Conservation (phyloP, 2,329 filamentous ascomycete species). For the Aspergillus viridinutans region DNA sequence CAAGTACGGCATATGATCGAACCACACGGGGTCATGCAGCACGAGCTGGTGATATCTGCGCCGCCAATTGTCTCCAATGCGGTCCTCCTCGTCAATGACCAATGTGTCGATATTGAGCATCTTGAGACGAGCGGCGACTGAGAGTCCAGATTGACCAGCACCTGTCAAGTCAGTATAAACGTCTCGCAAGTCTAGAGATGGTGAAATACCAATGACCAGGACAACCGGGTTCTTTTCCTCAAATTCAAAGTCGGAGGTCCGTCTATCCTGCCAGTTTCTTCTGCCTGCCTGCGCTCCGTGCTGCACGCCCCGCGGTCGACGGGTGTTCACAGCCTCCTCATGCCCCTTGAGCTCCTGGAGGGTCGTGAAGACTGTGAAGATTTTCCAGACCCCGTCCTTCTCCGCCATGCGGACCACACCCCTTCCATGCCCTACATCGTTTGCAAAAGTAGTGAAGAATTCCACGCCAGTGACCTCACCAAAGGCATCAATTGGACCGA, state of each 20-base stretch:
- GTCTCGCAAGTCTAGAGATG: neutral
- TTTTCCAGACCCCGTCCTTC: constrained; percentile 51
- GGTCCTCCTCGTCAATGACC: constrained; percentile 55
- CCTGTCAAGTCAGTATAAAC: constrained; percentile 29
- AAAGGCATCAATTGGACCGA: constrained; percentile 47
- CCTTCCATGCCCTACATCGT: constrained; percentile 50
- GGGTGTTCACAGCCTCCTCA: constrained; percentile 47
- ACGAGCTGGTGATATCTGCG: constrained; percentile 61
- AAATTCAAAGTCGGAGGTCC: constrained; percentile 48
- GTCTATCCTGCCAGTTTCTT: constrained; percentile 59
- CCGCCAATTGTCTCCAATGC: constrained; percentile 63
- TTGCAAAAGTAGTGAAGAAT: constrained; percentile 55
- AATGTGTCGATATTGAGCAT: constrained; percentile 54
- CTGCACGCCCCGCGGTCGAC: constrained; percentile 53
- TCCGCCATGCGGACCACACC: constrained; percentile 53
- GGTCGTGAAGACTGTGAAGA: constrained; percentile 60
- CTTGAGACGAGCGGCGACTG: constrained; percentile 55
- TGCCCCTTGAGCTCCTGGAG: constrained; percentile 52
- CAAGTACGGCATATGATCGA: constrained; percentile 57
- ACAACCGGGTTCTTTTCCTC: constrained; percentile 54
- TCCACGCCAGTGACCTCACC: constrained; percentile 52
- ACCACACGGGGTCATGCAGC: constrained; percentile 63
- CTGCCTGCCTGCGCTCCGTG: constrained; percentile 51
- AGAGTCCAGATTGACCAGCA: constrained; percentile 59
- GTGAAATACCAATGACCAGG: constrained; percentile 53